Evolutionary conservation across 192 early-diverging fungal species (phyloP), one percentile per base, ranked within the genome.

Genomic region (Backusella tuberculispora): DNA sequence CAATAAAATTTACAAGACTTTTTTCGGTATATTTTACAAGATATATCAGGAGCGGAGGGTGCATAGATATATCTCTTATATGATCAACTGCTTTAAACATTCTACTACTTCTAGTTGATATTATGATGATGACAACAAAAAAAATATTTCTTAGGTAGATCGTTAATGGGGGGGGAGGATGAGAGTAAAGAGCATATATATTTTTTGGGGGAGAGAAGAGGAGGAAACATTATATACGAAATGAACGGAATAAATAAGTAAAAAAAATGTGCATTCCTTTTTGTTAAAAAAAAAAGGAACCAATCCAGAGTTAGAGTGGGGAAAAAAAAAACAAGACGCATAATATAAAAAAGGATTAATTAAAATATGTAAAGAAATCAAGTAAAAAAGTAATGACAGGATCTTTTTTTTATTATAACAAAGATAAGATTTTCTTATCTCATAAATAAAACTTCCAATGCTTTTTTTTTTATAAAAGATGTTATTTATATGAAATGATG

Each of bases 201-300:
- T 67, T 3, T 13, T 19, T 15, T 40, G 21, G 66, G 29, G 29
- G 29, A 34, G 29, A 34, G 29, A 34, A 34, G 29, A 34, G 29
- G 29, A 34, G 29, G 29, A 34, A 34, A 34, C 29, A 34, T 2
- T 2, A 34, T 34, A 34, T 2, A 34, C 29, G 2, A 34, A 34
- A 34, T 34, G 29, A 34, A 34, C 29, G 29, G 29, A 34, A 34
- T 34, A 34, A 34, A 34, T 1, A 34, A 34, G 29, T 34, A 34
- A 34, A 24, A 56, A 56, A 24, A 21, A 21, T 24, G 53, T 34
- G 21, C 53, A 56, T 56, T 56, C 53, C 21, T 56, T 56, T 56
- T 56, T 56, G 53, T 56, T 56, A 56, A 56, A 56, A 56, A 56
- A 34, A 34, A 34, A 34, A 34, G 19, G 53, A 56, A 56, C 53